A percentile compares a stretch with the other conserved stretches of the same genome.
Conservation (phyloP, 2,329 filamentous ascomycete genomes). For the Erysiphe pulchra region DNA sequence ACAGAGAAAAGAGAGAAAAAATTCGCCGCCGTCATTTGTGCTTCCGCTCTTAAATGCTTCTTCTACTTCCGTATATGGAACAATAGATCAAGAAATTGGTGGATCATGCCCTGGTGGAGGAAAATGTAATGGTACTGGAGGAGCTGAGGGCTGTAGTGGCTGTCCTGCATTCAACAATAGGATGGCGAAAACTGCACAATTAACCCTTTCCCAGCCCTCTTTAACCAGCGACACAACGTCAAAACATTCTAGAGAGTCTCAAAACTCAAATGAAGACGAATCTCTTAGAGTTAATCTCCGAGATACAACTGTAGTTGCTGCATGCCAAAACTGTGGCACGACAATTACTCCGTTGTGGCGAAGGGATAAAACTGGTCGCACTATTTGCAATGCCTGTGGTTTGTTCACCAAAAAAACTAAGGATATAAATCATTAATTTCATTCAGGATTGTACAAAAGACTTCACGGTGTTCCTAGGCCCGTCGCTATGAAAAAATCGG, state of each 20-base stretch:
- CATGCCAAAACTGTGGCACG: conserved; percentile 90
- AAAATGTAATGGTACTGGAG: conserved; percentile 85
- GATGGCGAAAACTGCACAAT: conserved; percentile 63
- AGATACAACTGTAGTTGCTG: conserved; percentile 43
- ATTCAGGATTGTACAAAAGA: conserved; percentile 71
- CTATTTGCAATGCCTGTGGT: conserved; percentile 98
- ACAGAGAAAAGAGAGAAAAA: conserved; percentile 7
- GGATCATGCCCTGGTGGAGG: conserved; percentile 94
- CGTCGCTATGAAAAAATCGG: conserved; percentile 95
- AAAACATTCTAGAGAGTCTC: conserved; percentile 11
- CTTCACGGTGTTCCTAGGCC: conserved; percentile 82
- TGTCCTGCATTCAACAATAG: conserved; percentile 96
- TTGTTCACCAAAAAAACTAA: conserved; percentile 16
- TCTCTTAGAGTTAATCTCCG: conserved; percentile 19
- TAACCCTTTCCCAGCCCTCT: conserved; percentile 22
- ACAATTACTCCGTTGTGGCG: conserved; percentile 93
- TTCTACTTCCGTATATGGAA: conserved; percentile 41
- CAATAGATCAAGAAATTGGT: conserved; percentile 44
- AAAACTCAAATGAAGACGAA: conserved; percentile 23
- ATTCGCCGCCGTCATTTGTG: conserved; percentile 11
- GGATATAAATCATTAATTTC: conserved; percentile 4
- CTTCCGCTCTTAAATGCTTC: conserved; percentile 14
- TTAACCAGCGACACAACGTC: conserved; percentile 7
- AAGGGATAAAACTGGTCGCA: conserved; percentile 78
- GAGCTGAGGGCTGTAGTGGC: conserved; percentile 80